Evolutionary conservation across 345 rosid genomes (phyloP), one percentile per base, ranked within the genome.

Genomic region (Euphorbia pulcherrima): DNA sequence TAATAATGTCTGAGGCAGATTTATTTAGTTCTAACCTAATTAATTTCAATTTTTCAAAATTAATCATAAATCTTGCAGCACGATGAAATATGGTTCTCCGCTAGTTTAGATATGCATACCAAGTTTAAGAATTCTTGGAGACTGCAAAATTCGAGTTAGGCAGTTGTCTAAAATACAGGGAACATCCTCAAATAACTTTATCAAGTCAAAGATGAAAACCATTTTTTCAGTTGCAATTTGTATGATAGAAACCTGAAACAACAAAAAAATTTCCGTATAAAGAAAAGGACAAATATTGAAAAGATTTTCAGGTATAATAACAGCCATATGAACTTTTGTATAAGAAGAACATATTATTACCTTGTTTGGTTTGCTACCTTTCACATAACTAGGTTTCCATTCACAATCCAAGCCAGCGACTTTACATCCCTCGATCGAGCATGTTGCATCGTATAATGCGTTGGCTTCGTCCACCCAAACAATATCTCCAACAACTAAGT

Each of bases 331-430:
- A 23, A 44, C 39, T 33, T 26, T 21, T 11, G 9, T 20, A 50
- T 50, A 20, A 11, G 40, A 37, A 48, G 41, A 68, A 63, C 23
- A 30, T 10, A 64, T 20, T 29, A 27, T 54, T 81, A 93, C 99
- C 91, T 84, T 86, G 86, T 81, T 91, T 23, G 85, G 89, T 76
- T 81, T 81, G 79, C 85, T 66, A 63, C 95, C 95, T 82, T 85
- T 91, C 17, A 30, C 74, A 77, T 81, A 84, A 83, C 88, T 94
- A 26, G 99, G 99, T 76, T 91, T 94, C 99, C 97, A 93, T 81
- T 93, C 98, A 77, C 92, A 90, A 76, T 93, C 98, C 74, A 90
- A 6, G 26, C 97, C 98, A 35, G 87, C 83, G 37, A 93, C 89
- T 82, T 82, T 93, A 77, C 88, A 83, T 72, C 61, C 85, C 79